Evolutionary conservation across 495 filamentous ascomycete species (phyloP).

Genomic region (Astrothelium macrocarpum): DNA sequence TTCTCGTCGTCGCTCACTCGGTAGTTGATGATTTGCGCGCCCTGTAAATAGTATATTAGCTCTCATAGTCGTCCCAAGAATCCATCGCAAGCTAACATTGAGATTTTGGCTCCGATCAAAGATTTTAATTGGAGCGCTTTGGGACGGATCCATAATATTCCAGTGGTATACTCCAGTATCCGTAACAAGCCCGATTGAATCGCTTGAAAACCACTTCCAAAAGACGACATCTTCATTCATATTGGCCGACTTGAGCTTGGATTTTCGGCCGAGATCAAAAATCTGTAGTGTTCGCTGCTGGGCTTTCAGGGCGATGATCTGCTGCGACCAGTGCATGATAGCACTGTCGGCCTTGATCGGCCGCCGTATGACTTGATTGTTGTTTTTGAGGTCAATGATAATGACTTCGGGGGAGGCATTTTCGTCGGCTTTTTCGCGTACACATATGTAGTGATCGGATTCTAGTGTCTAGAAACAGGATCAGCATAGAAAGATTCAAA

Average conservation of each 20-base stretch:
- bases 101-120: slow-evolving; percentile 91
- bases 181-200: slow-evolving; percentile 77
- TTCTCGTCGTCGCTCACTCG: slow-evolving; percentile 89
- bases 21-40: slow-evolving; percentile 99
- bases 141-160: slow-evolving; percentile 78
- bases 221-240: slow-evolving; percentile 97
- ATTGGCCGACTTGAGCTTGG: slow-evolving; percentile 85
- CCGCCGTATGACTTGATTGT: slow-evolving; percentile 81
- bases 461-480: slow-evolving; percentile 67
- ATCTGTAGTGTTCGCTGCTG: slow-evolving; percentile 90
- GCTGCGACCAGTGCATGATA: slow-evolving; percentile 90
- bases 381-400: slow-evolving; percentile 92
- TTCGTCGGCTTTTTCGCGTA: slow-evolving; percentile 80
- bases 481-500: slow-evolving; percentile 12
- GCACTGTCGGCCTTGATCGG: slow-evolving; percentile 99
- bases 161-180: slow-evolving; percentile 89
- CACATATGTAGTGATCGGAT: slow-evolving; percentile 90
- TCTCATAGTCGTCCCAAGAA: slow-evolving; percentile 18
- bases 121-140: slow-evolving; percentile 71
- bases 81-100: slow-evolving; percentile 45
- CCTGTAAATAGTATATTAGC: slow-evolving; percentile 37
- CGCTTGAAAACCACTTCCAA: slow-evolving; percentile 98
- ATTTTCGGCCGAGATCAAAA: slow-evolving; percentile 82
- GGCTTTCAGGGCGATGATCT: slow-evolving; percentile 93
- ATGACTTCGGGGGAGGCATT: slow-evolving; percentile 81